These are phyloP conservation scores for Pogostemon cablin DNA, from an alignment of 257 asterid species.

Conservation along the genomic window DNA sequence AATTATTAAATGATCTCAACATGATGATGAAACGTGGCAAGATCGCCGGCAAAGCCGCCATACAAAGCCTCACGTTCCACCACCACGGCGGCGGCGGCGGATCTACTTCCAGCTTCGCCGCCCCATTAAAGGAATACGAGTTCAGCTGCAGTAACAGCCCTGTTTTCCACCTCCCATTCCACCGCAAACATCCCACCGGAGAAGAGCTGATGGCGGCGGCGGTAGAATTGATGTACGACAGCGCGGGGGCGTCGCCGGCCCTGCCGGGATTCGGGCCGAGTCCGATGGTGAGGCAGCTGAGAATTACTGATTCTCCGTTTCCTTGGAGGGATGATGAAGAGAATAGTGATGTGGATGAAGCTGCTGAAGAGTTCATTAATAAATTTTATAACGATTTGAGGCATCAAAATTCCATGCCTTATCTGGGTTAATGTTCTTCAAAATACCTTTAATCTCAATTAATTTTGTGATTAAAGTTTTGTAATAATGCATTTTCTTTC, in stretches of 20 bases:
- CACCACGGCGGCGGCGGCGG: slow-evolving; percentile 39
- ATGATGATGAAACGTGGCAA: slow-evolving; percentile 72
- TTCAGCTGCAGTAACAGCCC: slow-evolving; percentile 74
- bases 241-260: slow-evolving; percentile 58
- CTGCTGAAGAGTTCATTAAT: slow-evolving; percentile 61
- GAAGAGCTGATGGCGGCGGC: slow-evolving; percentile 42
- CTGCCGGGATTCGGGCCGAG: slow-evolving; percentile 75
- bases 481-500: slow-evolving; percentile 21
- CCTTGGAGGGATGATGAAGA: slow-evolving; percentile 49
- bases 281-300: slow-evolving; percentile 68
- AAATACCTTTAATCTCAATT: neutral
- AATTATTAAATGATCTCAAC: slow-evolving; percentile 59
- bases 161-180: slow-evolving; percentile 49
- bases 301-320: slow-evolving; percentile 71
- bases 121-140: slow-evolving; percentile 47
- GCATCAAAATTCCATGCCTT: slow-evolving; percentile 39
- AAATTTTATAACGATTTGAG: slow-evolving; percentile 58
- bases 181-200: slow-evolving; percentile 28
- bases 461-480: slow-evolving; percentile 16
- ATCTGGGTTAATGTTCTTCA: slow-evolving; percentile 27
- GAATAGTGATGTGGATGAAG: slow-evolving; percentile 47
- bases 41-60: slow-evolving; percentile 74
- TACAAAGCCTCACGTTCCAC: slow-evolving; percentile 72
- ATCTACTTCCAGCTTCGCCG: slow-evolving; percentile 13
- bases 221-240: slow-evolving; percentile 38